These are phyloP conservation scores for Euphrasia arctica DNA, from an alignment of 305 asterid species.

Conservation along the genomic window DNA sequence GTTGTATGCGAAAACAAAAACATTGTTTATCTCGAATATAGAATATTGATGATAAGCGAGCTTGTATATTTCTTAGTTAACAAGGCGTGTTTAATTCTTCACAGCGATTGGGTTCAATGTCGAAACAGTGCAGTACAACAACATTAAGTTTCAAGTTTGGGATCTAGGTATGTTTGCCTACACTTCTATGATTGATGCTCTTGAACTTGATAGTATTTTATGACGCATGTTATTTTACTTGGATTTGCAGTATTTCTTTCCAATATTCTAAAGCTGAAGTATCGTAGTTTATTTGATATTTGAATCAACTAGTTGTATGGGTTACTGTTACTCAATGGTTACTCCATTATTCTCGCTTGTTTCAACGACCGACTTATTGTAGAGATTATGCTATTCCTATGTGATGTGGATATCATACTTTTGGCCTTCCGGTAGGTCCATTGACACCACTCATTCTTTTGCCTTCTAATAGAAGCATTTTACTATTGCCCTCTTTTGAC, in stretches of 20 bases:
- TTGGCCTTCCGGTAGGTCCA: background rate
- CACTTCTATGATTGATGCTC: background rate
- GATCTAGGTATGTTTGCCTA: constrained; percentile 63
- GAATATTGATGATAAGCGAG: background rate
- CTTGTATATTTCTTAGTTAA: background rate
- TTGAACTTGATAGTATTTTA: constrained; percentile 7
- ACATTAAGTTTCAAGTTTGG: constrained; percentile 97
- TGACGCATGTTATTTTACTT: constrained; percentile 1
- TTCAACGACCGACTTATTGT: background rate
- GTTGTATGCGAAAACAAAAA: background rate
- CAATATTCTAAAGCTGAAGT: background rate
- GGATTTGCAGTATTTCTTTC: constrained; percentile 3
- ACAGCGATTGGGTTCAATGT: constrained; percentile 99
- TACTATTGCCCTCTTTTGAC: background rate
- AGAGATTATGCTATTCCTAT: background rate
- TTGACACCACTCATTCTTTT: background rate
- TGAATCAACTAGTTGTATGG: background rate
- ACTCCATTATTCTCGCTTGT: background rate
- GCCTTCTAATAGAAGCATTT: background rate
- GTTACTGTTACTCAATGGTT: background rate
- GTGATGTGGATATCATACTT: background rate
- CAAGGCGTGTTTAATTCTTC: constrained; percentile 1
- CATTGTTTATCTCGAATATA: background rate
- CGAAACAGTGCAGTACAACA: constrained; percentile 92
- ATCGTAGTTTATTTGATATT: background rate